Evolutionary conservation across 1,139 yeast genomes (phyloP), one percentile per base, ranked within the genome.

Genomic region (Pneumocystis canis): DNA sequence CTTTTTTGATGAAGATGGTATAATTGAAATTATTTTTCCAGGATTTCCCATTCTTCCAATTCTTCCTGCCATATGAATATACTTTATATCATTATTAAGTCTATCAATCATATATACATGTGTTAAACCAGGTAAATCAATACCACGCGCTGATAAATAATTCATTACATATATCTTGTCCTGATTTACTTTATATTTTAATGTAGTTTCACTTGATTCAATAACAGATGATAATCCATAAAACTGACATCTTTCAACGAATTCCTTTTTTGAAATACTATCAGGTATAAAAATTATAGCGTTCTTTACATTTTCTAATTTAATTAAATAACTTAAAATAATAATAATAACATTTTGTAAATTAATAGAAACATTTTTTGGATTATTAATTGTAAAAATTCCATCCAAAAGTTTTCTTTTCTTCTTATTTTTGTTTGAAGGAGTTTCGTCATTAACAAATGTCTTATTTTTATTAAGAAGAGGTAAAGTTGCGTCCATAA

Each of bases 21-120:
- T 57, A 57, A 57, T 57, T 30, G 59, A 35, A 57, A 57, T 57
- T n/a, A 57, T 39, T 57, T 57, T 57, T 20, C 59, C 59, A n/a
- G 37, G 11, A 20, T 39, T 25, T 20, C 59, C 59, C 59, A 39
- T 57, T 20, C 59, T 57, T 57, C 59, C 59, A 57, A 57, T 39
- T 35, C 59, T 35, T 57, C 59, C 59, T 20, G 59, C 40, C 40
- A 57, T 57, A 57, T 57, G 59, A 30, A 57, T 30, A 57, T 57
- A 57, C 9, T 57, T 39, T 47, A 47, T 11, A 47, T 47, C 31
- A 25, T 25, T 16, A 25, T 47, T 20, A 47, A 47, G 7, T 7
- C 54, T 47, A 25, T 31, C 54, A 7, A 47, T 25, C 54, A 47
- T 47, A n/a, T 47, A 47, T 14, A 28, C 31, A 47, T 47, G 54